Base-by-base conservation (phyloP, 2,329 filamentous ascomycete species). In the Aspergillus proliferans region DNA sequence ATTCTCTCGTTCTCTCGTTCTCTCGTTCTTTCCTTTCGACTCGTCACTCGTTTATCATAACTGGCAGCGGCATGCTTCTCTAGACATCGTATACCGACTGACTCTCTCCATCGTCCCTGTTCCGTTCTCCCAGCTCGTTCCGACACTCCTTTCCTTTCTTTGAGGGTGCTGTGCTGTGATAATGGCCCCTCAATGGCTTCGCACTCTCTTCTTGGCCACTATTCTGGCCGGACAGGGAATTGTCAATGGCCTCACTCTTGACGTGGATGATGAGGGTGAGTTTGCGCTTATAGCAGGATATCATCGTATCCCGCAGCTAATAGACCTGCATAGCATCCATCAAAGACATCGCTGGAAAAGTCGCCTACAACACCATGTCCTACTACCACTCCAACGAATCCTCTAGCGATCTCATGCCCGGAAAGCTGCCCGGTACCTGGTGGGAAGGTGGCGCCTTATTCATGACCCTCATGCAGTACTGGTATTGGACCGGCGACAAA, bases 361-460 rank as follows among this genome's bases (percentile, higher is more conserved):
- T 68, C 39, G 69, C 70, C 15, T 61, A 60, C 43, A 66, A 68
- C 24, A 71, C 72, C 66, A 70, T 72, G 58, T 54, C 57, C 15
- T 60, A 58, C 46, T 73, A 73, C 50, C 60, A 66, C 28, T 60
- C 62, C 39, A 70, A 70, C 24, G 55, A 68, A 28, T 62, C 64
- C 10, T 69, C 67, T 19, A 40, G 38, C 38, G 38, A 21, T 12
- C 58, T 65, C 40, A 65, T 70, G 1, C 70, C 70, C n/a, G 70
- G 70, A 41, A 66, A 71, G 46, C 52, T 72, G 3, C 61, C 64
- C 21, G 68, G 62, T 19, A 70, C 67, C 14, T 68, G 70, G 63
- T 90, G 83, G 87, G 85, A 87, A 69, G 85, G 77, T 9, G 87
- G 87, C 46, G 86, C 86, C 49, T 82, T 91, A 74, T 81, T 80